Conservation (phyloP, 1,284 basidiomycete species). For the Sanghuangporus baumii region DNA sequence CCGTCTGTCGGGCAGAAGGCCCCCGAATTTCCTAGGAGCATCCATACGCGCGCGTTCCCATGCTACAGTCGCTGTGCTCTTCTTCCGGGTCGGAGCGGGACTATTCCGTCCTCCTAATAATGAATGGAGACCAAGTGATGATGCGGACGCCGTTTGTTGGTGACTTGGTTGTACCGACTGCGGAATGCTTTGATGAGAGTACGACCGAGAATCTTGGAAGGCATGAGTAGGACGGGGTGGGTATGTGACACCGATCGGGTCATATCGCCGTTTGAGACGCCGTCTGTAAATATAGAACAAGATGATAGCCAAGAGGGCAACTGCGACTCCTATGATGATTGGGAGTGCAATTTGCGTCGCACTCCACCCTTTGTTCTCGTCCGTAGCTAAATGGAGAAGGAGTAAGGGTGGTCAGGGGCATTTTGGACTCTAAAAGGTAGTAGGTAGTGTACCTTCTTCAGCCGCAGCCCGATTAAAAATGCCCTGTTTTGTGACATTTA, state of each 20-base stretch:
- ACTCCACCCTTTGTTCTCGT: background rate
- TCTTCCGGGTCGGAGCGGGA: background rate
- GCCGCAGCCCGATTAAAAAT: constrained; percentile 5
- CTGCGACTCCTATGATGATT: constrained; percentile 5
- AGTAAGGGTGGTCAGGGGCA: background rate
- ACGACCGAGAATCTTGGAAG: background rate
- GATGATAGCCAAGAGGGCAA: constrained; percentile 3
- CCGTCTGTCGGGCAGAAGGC: constrained; percentile 7
- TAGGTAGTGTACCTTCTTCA: constrained; percentile 1
- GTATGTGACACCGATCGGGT: background rate
- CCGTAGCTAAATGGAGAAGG: constrained; percentile 1
- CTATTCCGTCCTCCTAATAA: background rate
- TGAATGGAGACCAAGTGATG: background rate
- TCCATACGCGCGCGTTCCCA: constrained; percentile 15
- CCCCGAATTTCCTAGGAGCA: constrained; percentile 11
- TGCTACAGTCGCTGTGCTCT: constrained; percentile 1
- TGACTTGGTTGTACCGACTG: background rate
- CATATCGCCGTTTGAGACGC: constrained; percentile 11
- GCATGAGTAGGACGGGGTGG: background rate
- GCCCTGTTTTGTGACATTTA: constrained; percentile 1
- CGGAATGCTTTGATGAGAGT: background rate
- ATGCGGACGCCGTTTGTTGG: background rate
- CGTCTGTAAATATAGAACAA: constrained; percentile 12
- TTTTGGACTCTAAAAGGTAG: background rate
- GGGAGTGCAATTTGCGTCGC: constrained; percentile 13